Conservation (phyloP, 208 protist species). For the Lotmaria passim region DNA sequence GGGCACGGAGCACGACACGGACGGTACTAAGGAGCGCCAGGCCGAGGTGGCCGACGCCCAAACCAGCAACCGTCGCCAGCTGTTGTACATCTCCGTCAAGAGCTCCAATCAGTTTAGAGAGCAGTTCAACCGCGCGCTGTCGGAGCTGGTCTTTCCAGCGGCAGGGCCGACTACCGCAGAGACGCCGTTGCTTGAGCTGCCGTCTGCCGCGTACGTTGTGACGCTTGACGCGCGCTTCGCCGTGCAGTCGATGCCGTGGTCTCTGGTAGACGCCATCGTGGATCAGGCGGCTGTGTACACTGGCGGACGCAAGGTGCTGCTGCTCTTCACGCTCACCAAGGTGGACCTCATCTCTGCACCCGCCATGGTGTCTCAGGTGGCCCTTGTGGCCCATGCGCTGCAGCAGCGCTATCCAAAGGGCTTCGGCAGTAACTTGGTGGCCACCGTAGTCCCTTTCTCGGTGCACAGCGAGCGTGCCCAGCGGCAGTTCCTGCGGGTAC, state of each 20-base stretch:
- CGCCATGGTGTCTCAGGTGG: conserved; percentile 79
- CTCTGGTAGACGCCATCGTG: conserved; percentile 82
- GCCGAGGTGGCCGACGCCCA: conserved; percentile 4
- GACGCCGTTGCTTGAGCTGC: conserved; percentile 53
- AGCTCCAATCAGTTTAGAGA: conserved; percentile 72
- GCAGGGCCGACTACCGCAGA: background rate
- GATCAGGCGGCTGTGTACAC: conserved; percentile 54
- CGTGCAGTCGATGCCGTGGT: conserved; percentile 83
- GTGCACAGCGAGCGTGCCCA: conserved; percentile 62
- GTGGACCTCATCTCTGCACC: conserved; percentile 74
- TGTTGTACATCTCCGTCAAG: conserved; percentile 68
- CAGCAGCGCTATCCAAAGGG: conserved; percentile 58
- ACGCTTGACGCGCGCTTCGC: conserved; percentile 85
- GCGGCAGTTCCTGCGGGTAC: conserved; percentile 61
- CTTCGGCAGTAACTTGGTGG: conserved; percentile 45
- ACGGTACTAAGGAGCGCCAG: conserved; percentile 16
- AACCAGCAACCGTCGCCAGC: conserved; percentile 53
- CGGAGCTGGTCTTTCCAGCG: conserved; percentile 70
- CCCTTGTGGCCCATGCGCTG: conserved; percentile 66
- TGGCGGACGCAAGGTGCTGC: conserved; percentile 62
- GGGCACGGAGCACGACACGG: conserved; percentile 23
- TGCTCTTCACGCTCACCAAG: conserved; percentile 87
- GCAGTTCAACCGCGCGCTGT: conserved; percentile 78
- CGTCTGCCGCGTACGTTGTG: conserved; percentile 75
- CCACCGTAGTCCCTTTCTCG: conserved; percentile 68